Percentiles rank a stretch among this genome's conserved stretches.
Conservation (phyloP, 768 basidiomycete genomes). For the Suillus subaureus region DNA sequence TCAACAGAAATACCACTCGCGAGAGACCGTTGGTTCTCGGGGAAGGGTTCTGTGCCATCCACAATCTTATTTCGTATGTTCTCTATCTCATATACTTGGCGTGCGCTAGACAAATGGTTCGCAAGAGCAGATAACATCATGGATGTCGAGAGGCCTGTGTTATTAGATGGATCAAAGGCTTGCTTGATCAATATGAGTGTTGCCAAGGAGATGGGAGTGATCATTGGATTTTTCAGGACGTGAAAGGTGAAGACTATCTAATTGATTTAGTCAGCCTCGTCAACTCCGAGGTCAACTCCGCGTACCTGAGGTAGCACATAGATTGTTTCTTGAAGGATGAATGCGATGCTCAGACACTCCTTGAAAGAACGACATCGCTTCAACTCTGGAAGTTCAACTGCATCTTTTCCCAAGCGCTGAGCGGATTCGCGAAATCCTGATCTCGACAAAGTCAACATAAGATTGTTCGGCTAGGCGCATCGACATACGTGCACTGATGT, state of each 20-base stretch:
- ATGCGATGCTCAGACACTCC: slow-evolving; percentile 32
- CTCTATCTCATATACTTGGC: slow-evolving; percentile 61
- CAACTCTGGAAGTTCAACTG: slow-evolving; percentile 36
- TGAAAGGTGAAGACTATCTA: neutral
- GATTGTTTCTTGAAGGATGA: slow-evolving; percentile 54
- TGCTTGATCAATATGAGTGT: slow-evolving; percentile 61
- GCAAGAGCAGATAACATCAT: slow-evolving; percentile 56
- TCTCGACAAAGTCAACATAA: neutral
- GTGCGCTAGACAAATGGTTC: slow-evolving; percentile 52
- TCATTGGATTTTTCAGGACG: slow-evolving; percentile 37
- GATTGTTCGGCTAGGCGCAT: neutral
- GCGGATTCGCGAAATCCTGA: slow-evolving; percentile 35
- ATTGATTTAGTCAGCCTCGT: neutral
- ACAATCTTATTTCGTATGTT: slow-evolving; percentile 60
- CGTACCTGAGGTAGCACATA: slow-evolving; percentile 48
- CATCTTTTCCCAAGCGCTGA: slow-evolving; percentile 39
- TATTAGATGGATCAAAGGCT: slow-evolving; percentile 51
- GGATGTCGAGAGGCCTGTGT: slow-evolving; percentile 52
- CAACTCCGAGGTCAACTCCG: neutral
- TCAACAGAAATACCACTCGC: slow-evolving; percentile 56
- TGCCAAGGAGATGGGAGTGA: slow-evolving; percentile 65
- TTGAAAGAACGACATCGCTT: slow-evolving; percentile 32
- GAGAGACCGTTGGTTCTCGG: slow-evolving; percentile 47
- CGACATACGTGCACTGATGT: slow-evolving; percentile 52
- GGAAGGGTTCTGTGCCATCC: slow-evolving; percentile 54